phyloP scores from a whole-genome alignment of 257 asterid species.

The Orobanche coerulescens region DNA sequence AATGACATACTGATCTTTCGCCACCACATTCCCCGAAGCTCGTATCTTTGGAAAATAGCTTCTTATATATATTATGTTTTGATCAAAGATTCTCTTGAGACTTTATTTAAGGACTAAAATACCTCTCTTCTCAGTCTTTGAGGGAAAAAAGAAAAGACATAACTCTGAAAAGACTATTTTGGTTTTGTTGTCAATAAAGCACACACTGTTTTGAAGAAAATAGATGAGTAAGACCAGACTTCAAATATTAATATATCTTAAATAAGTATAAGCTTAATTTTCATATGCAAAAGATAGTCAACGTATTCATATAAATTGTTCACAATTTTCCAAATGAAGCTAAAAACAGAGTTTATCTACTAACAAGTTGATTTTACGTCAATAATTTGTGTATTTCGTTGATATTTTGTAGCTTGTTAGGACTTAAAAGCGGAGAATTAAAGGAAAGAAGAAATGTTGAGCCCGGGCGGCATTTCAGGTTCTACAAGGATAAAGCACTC shows the following conservation, averaged over 20 bases:
- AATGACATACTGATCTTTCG: neutral
- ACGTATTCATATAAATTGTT: neutral
- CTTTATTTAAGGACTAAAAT: neutral
- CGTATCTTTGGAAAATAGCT: slow-evolving; percentile 1
- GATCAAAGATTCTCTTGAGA: neutral
- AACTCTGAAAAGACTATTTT: neutral
- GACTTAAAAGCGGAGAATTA: too few relatives aligned
- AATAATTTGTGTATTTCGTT: neutral
- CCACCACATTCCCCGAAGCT: neutral
- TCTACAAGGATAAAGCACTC: too few relatives aligned
- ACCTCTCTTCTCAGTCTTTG: neutral
- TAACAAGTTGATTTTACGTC: neutral
- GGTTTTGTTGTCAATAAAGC: neutral
- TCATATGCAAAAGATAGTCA: neutral
- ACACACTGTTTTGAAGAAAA: neutral
- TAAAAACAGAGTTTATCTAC: neutral
- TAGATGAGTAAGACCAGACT: neutral
- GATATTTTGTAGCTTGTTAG: neutral
- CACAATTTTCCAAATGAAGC: slow-evolving; percentile 1
- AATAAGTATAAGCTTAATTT: neutral
- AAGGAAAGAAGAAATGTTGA: too few relatives aligned
- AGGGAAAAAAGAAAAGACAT: neutral
- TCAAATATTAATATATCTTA: neutral
- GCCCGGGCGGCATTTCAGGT: too few relatives aligned
- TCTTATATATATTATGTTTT: neutral